Evolutionary conservation across 768 basidiomycete species (phyloP), one percentile per base, ranked within the genome.

Genomic region (Lyophyllum atratum): DNA sequence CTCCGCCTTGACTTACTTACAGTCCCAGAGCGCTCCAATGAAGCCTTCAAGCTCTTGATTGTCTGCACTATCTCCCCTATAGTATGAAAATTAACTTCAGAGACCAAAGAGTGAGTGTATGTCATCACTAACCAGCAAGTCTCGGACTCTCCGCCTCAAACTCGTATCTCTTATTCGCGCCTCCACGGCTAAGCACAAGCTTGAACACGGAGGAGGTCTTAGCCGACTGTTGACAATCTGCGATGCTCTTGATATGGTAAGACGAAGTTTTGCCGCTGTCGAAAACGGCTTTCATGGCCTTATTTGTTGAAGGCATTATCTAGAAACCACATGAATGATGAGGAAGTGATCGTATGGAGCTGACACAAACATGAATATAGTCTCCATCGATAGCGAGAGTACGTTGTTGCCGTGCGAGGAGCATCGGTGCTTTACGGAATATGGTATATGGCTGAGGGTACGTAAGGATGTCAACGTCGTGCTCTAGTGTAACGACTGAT

Each of bases 381-480:
- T 87, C 92, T 3, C 95, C 95, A 70, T 99, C 97, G 59, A 98
- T 92, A 14, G 96, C 95, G 1, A 99, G 81, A 1, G 87, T 86
- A 5, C 95, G 86, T 68, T 96, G 93, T 63, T 95, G 94, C 21
- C 93, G 84, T 3, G 92, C 87, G 46, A 98, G 87, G 24, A 93
- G 76, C 90, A 95, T 96, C 2, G 95, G 94, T 72, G 96, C 85
- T 74, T 96, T 98, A 47, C 96, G 89, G 68, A 91, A 92, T 17
- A 99, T 91, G 0, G 85, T 90, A 65, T 87, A 99, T 82, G 92
- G 90, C 92, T 95, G 70, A 47, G 42, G 34, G 9, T n/a, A 0
- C 29, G 24, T 45, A n/a, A 24, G 40, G 24, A 1, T 25, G 14
- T 25, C 17, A 29, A 12, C 8, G 11, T 37, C 1, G 22, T 11